phyloP scores from a whole-genome alignment of 2,329 filamentous ascomycete species.

The Colletotrichum spinosum region DNA sequence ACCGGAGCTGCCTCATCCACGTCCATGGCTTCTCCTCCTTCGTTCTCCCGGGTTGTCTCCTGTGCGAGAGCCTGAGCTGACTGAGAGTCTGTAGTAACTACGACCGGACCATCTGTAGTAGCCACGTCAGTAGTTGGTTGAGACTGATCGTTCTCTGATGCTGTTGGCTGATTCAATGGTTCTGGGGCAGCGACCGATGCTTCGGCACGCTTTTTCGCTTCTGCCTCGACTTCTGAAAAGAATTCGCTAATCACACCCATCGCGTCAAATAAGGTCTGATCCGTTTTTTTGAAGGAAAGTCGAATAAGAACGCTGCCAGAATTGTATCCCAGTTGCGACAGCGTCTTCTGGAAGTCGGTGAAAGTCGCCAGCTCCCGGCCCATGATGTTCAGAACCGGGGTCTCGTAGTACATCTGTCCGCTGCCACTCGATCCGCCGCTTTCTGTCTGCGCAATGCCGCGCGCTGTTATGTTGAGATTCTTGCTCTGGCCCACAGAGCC shows the following conservation, averaged over 20 bases:
- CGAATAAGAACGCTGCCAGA: conserved; percentile 84
- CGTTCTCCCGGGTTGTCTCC: neutral
- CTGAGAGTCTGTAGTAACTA: neutral
- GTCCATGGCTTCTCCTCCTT: conserved; percentile 43
- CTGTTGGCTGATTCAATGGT: conserved; percentile 34
- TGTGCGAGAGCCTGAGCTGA: neutral
- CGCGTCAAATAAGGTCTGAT: conserved; percentile 84
- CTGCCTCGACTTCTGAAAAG: conserved; percentile 67
- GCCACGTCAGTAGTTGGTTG: conserved; percentile 20
- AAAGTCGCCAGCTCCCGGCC: conserved; percentile 83
- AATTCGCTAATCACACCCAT: conserved; percentile 84
- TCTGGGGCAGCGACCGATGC: conserved; percentile 22
- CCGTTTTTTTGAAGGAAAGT: conserved; percentile 80
- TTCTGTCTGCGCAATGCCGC: conserved; percentile 75
- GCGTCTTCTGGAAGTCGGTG: conserved; percentile 86
- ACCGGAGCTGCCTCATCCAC: conserved; percentile 39
- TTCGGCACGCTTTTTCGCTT: conserved; percentile 38
- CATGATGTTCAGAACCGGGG: conserved; percentile 86
- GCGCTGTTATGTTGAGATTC: conserved; percentile 84
- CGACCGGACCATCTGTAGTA: neutral
- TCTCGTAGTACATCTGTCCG: conserved; percentile 89
- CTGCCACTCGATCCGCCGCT: conserved; percentile 66
- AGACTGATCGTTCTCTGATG: conserved; percentile 23
- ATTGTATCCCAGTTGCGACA: conserved; percentile 89
- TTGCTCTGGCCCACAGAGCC: conserved; percentile 70